phyloP scores from a whole-genome alignment of 2,329 filamentous ascomycete genomes.

The Fusarium verrucosum region DNA sequence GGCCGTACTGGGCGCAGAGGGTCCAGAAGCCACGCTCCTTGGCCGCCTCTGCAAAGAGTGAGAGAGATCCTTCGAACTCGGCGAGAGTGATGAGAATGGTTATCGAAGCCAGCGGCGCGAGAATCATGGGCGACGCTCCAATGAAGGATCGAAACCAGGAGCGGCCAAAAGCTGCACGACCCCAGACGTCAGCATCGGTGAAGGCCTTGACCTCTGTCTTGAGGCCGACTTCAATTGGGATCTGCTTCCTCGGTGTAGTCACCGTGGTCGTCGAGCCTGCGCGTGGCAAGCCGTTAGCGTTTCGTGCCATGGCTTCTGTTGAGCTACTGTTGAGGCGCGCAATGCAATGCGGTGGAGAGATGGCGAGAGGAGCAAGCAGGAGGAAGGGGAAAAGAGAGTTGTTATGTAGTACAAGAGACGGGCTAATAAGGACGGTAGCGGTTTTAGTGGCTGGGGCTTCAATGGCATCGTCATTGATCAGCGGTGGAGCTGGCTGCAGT shows the following conservation, averaged over 20 bases:
- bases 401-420: constrained; percentile 4
- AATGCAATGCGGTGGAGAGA: neutral
- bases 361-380: neutral
- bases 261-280: constrained; percentile 13
- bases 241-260: neutral
- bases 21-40: constrained; percentile 30
- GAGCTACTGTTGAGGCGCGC: neutral
- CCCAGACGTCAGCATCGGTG: constrained; percentile 29
- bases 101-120: constrained; percentile 38
- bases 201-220: neutral
- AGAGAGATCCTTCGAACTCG: constrained; percentile 35
- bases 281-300: neutral
- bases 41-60: constrained; percentile 8
- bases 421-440: constrained; percentile 1
- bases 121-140: constrained; percentile 36
- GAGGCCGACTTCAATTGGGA: neutral
- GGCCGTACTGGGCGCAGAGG: constrained; percentile 26
- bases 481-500: neutral
- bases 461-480: constrained; percentile 13
- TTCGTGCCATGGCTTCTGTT: neutral
- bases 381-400: neutral
- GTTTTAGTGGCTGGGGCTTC: constrained; percentile 3
- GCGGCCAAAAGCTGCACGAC: constrained; percentile 37
- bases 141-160: constrained; percentile 40
- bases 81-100: constrained; percentile 40